Conservation (phyloP, 108 stramenopile genomes). For the Seminavis robusta region DNA sequence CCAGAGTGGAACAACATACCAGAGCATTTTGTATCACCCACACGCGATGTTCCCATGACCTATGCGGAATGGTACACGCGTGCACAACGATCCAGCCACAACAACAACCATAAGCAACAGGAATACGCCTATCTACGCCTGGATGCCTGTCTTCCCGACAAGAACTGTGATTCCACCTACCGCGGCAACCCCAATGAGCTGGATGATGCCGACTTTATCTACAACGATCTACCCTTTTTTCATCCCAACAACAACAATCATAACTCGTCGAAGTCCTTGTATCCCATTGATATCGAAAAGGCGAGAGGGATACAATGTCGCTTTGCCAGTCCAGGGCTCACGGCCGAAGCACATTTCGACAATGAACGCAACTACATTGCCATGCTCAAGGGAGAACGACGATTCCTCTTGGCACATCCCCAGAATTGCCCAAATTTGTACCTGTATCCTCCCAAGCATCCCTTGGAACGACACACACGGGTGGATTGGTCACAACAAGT, state of each 20-base stretch:
- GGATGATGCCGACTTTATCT: conserved; percentile 57
- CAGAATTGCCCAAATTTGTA: conserved; percentile 83
- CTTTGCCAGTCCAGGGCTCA: conserved; percentile 91
- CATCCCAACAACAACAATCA: conserved; percentile 44
- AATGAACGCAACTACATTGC: conserved; percentile 86
- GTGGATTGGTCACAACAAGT: conserved; percentile 95
- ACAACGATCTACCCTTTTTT: conserved; percentile 84
- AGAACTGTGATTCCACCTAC: conserved; percentile 61
- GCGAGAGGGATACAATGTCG: conserved; percentile 95
- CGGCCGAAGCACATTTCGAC: conserved; percentile 95
- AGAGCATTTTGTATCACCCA: conserved; percentile 79
- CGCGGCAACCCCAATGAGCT: conserved; percentile 41
- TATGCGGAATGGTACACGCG: conserved; percentile 83
- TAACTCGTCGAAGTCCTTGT: conserved; percentile 57
- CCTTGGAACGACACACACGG: conserved; percentile 74
- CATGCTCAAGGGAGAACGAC: conserved; percentile 64
- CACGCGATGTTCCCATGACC: conserved; percentile 63
- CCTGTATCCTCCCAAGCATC: conserved; percentile 77
- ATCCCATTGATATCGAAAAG: conserved; percentile 73
- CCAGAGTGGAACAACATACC: conserved; percentile 14
- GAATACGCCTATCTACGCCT: conserved; percentile 32
- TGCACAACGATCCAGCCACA: conserved; percentile 56
- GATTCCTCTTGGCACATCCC: conserved; percentile 91
- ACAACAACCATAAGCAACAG: conserved; percentile 33
- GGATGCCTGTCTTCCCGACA: conserved; percentile 89